Conservation (phyloP, 2,329 filamentous ascomycete species). For the Fusarium praegraminearum region DNA sequence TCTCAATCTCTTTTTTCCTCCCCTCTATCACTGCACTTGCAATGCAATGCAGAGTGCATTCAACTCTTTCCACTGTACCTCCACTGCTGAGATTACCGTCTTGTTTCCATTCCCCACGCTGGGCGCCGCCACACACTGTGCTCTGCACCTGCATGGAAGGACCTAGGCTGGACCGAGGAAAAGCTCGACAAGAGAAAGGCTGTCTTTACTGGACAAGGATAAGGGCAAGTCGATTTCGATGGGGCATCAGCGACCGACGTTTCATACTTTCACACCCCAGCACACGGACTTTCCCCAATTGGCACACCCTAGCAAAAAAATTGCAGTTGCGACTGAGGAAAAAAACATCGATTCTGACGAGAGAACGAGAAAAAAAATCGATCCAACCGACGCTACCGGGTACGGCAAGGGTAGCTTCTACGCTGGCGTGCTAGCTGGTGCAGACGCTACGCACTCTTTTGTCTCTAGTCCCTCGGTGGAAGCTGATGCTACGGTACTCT, state of each 20-base stretch:
- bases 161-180: constrained; percentile 44
- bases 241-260: constrained; percentile 45
- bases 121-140: constrained; percentile 43
- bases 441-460: constrained; percentile 26
- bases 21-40: constrained; percentile 7
- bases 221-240: constrained; percentile 40
- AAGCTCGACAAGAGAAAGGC: constrained; percentile 35
- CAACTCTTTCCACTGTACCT: constrained; percentile 19
- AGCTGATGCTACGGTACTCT: constrained; percentile 22
- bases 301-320: constrained; percentile 24
- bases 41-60: constrained; percentile 10
- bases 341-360: constrained; percentile 7
- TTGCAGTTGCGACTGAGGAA: constrained; percentile 7
- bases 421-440: constrained; percentile 44
- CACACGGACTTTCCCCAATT: constrained; percentile 23
- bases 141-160: constrained; percentile 43
- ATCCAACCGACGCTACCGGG: constrained; percentile 46
- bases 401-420: constrained; percentile 43
- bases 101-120: constrained; percentile 50
- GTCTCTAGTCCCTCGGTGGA: constrained; percentile 30
- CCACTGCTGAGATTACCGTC: constrained; percentile 47
- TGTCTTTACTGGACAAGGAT: constrained; percentile 31
- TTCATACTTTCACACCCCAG: constrained; percentile 35
- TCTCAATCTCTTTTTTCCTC: constrained; percentile 22
- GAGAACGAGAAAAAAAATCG: constrained; percentile 30